Conservation (phyloP, 2,329 filamentous ascomycete species). For the Madurella fahalii region DNA sequence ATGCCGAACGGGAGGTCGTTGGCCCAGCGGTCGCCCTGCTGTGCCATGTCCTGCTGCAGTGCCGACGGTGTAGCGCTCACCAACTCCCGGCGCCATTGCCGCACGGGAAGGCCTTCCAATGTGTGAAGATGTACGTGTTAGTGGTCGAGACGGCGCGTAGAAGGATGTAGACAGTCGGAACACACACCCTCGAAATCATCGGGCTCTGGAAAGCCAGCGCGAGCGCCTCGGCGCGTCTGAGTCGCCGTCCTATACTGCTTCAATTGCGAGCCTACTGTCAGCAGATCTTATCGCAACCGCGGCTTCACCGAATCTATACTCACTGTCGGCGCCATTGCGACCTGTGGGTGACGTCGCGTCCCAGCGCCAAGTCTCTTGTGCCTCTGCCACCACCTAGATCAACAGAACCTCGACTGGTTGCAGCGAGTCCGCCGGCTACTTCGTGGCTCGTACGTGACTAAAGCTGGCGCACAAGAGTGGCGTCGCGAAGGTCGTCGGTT, state of each 20-base stretch:
- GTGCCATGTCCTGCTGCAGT: slow-evolving; percentile 57
- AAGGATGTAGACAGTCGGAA: background rate
- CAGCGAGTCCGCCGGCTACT: too few species aligned
- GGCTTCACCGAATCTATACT: background rate
- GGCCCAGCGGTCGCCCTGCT: slow-evolving; percentile 67
- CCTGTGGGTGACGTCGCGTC: background rate
- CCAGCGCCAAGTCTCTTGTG: background rate
- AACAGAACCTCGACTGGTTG: background rate
- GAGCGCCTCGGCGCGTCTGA: slow-evolving; percentile 54
- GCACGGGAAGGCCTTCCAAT: slow-evolving; percentile 70
- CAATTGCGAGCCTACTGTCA: slow-evolving; percentile 1
- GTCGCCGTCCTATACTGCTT: slow-evolving; percentile 27
- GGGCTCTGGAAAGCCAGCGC: slow-evolving; percentile 54
- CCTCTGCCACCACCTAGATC: background rate
- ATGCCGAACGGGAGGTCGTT: slow-evolving; percentile 71
- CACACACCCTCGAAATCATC: slow-evolving; percentile 53
- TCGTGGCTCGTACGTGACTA: background rate
- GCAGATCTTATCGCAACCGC: background rate
- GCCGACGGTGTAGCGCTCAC: slow-evolving; percentile 65
- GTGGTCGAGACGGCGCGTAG: background rate
- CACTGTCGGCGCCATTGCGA: slow-evolving; percentile 16
- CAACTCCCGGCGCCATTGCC: slow-evolving; percentile 78
- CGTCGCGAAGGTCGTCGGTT: background rate
- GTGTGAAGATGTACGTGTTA: slow-evolving; percentile 30
- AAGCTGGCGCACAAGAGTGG: background rate